Base-by-base conservation (phyloP, 1,284 basidiomycete species). In the Apiotrichum porosum region DNA sequence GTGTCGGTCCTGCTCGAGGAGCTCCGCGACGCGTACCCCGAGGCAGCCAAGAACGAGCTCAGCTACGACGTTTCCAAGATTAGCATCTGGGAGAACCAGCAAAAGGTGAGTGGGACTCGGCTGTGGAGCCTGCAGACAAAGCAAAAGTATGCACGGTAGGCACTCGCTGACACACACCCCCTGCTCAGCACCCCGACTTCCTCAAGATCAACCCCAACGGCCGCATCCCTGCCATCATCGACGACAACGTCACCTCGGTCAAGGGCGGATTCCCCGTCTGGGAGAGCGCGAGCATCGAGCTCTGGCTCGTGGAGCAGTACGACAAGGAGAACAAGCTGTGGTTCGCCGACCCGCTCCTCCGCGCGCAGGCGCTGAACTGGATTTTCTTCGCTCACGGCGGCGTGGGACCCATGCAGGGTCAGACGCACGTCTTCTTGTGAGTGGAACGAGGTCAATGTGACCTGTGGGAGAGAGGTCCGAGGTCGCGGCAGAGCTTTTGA, bases 301-400 rank as follows among this genome's bases (percentile, higher is more conserved):
- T 84, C 12, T 86, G 85, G 69, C 74, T 86, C 35, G 76, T 74
- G 13, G 78, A 83, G 56, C 77, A 79, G 55, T 83, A 81, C 60
- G 81, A 42, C 44, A 26, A 19, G 48, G 78, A 82, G 19, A 65
- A 73, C 66, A 79, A 78, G 57, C 80, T 85, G 57, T 77, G 72
- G 56, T 83, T 81, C 63, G 72, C 77, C 32, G 65, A 69, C 57
- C 68, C 75, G 1, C 58, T 68, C n/a, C 69, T 74, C 34, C 57
- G 64, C 34, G 82, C 80, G 61, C 79, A 83, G 66, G 77, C 81
- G 66, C 62, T 85, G 17, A 84, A 85, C 61, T 90, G 86, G 87
- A 82, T 88, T 39, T 86, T 88, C 73, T 89, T 85, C 57, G 77
- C 79, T 32, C 71, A 73, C 44, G 70, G 69, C 35, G 71, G 69